Evolutionary conservation across 495 filamentous ascomycete genomes (phyloP).

Genomic region (Tetracladium setigerum): DNA sequence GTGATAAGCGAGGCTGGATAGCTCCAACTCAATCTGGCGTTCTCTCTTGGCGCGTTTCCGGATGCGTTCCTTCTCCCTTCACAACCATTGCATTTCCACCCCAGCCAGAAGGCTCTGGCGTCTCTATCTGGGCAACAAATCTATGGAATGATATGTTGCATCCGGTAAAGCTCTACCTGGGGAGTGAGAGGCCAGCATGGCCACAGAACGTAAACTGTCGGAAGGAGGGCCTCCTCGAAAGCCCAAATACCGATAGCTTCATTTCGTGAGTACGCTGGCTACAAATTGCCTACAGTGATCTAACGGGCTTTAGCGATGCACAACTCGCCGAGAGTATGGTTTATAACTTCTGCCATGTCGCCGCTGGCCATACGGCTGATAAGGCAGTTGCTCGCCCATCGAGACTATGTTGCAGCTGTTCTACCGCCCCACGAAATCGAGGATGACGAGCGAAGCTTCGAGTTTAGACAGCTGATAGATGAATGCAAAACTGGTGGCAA

Average conservation of each 20-base stretch:
- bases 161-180: too few relatives aligned
- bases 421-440: slow-evolving; percentile 61
- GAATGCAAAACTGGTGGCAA: slow-evolving; percentile 49
- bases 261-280: slow-evolving; percentile 11
- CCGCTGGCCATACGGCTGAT: slow-evolving; percentile 69
- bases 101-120: too few relatives aligned
- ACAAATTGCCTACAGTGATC: not conserved
- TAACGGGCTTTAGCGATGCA: slow-evolving; percentile 27
- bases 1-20: too few relatives aligned
- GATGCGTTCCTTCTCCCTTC: too few relatives aligned
- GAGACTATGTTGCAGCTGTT: slow-evolving; percentile 78
- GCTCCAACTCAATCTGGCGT: too few relatives aligned
- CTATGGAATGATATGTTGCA: too few relatives aligned
- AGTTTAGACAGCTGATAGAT: slow-evolving; percentile 48
- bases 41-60: too few relatives aligned
- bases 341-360: slow-evolving; percentile 75
- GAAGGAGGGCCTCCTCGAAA: slow-evolving; percentile 13
- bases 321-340: slow-evolving; percentile 68
- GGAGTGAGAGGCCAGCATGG: not conserved
- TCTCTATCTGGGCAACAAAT: too few relatives aligned
- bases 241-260: slow-evolving; percentile 14
- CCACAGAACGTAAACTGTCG: slow-evolving; percentile 19
- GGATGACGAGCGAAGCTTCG: slow-evolving; percentile 46
- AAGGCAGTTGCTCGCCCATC: slow-evolving; percentile 70
- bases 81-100: too few relatives aligned